Evolutionary conservation across 192 early-diverging fungal species (phyloP).

Genomic region (Coemansia sp.): DNA sequence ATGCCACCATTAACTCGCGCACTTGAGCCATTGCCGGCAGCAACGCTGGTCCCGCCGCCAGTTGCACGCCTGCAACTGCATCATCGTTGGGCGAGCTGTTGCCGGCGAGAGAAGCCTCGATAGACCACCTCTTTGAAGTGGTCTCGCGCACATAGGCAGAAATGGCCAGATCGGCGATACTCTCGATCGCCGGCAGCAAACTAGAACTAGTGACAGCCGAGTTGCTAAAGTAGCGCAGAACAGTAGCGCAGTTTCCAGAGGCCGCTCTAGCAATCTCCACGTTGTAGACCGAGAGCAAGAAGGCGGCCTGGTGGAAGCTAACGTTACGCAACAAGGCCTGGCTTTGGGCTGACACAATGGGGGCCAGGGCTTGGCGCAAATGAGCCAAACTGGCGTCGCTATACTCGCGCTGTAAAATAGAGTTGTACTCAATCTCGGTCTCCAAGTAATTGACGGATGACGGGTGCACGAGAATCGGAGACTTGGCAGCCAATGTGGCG

Average conservation of each 20-base stretch:
- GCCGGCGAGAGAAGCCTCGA: constrained; percentile 31
- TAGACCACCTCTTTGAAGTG: constrained; percentile 35
- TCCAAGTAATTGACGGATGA: constrained; percentile 77
- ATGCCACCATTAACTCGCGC: constrained; percentile 65
- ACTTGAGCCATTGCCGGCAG: constrained; percentile 54
- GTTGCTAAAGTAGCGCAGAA: constrained; percentile 86
- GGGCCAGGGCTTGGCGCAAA: constrained; percentile 50
- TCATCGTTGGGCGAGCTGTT: constrained; percentile 15
- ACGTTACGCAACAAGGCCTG: constrained; percentile 64
- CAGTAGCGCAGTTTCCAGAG: constrained; percentile 68
- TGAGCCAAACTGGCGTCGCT: constrained; percentile 38
- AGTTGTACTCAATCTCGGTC: constrained; percentile 85
- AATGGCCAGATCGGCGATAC: constrained; percentile 68
- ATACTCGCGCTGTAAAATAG: constrained; percentile 68
- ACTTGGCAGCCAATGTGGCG: constrained; percentile 75
- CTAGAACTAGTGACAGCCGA: constrained; percentile 79
- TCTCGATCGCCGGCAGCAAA: constrained; percentile 74
- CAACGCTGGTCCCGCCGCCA: constrained; percentile 7
- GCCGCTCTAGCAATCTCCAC: constrained; percentile 79
- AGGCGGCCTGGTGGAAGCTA: constrained; percentile 75
- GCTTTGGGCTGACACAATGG: constrained; percentile 61
- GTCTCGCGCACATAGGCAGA: constrained; percentile 44
- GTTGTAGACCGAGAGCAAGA: constrained; percentile 81
- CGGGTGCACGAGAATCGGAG: constrained; percentile 80
- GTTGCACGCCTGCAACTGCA: constrained; percentile 5